A percentile compares a stretch with the other conserved stretches of the same genome.
Evolutionary conservation across 2,329 filamentous ascomycete species (phyloP).

Genomic region (Microcyclosporella mali): DNA sequence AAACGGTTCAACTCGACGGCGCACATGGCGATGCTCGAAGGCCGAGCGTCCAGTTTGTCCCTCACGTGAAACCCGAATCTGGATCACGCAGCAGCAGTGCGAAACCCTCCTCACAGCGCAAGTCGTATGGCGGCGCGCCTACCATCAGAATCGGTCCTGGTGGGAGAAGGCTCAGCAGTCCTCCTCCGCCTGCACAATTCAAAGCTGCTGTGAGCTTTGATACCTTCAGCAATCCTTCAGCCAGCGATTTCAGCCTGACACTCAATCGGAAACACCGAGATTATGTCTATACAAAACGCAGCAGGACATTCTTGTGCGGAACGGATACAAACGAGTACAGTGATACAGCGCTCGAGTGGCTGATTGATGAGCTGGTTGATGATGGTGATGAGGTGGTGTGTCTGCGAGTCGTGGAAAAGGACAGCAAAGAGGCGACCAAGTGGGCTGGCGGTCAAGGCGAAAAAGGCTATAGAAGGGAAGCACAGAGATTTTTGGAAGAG

Average conservation of each 20-base stretch:
- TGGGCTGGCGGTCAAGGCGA: conserved; percentile 43
- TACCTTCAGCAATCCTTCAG: conserved; percentile 62
- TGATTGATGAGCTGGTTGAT: conserved; percentile 84
- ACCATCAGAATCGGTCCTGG: conserved; percentile 8
- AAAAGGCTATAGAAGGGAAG: conserved; percentile 63
- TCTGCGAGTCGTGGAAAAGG: conserved; percentile 79
- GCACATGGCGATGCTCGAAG: conserved; percentile 21
- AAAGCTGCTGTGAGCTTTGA: conserved; percentile 67
- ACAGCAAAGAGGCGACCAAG: conserved; percentile 56
- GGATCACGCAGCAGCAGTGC: conserved; percentile 28
- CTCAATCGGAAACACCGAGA: conserved; percentile 80
- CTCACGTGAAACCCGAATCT: conserved; percentile 19
- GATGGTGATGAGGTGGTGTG: conserved; percentile 92
- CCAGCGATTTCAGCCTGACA: conserved; percentile 68
- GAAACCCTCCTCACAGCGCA: conserved; percentile 18
- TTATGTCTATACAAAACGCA: conserved; percentile 72
- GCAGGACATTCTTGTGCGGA: conserved; percentile 83
- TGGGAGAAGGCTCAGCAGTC: conserved; percentile 26
- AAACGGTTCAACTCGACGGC: conserved; percentile 24
- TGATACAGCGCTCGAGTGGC: conserved; percentile 85
- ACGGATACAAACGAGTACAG: conserved; percentile 89
- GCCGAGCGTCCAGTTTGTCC: conserved; percentile 34
- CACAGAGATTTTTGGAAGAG: conserved; percentile 64
- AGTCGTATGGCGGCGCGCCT: conserved; percentile 6
- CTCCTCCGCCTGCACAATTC: conserved; percentile 46